Conservation (phyloP, 2,329 filamentous ascomycete species). For the Bertia moriformis region DNA sequence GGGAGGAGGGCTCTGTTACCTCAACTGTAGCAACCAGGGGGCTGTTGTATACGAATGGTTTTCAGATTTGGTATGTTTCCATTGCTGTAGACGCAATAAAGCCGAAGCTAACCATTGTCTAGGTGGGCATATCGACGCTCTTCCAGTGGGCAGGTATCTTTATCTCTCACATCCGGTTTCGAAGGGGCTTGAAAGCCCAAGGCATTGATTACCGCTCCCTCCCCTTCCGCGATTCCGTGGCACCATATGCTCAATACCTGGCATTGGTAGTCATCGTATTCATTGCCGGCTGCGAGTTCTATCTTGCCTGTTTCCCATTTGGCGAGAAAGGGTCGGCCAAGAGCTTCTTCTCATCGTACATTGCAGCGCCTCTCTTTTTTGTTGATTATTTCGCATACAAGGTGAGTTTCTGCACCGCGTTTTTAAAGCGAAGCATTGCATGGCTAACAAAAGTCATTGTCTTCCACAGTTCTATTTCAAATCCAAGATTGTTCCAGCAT, state of each 20-base stretch:
- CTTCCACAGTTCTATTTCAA: not conserved
- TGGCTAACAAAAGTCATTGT: not conserved
- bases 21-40: constrained; percentile 13
- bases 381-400: constrained; percentile 10
- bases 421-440: not conserved
- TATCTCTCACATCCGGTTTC: not conserved
- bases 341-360: constrained; percentile 15
- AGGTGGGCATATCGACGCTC: constrained; percentile 4
- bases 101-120: not conserved
- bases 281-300: constrained; percentile 14
- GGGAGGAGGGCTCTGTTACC: constrained; percentile 16
- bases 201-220: not conserved
- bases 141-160: not conserved
- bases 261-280: not conserved
- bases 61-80: constrained; percentile 10
- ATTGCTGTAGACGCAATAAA: too few species aligned
- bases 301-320: constrained; percentile 14
- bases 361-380: constrained; percentile 14
- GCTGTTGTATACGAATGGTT: constrained; percentile 16
- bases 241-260: not conserved
- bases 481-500: not conserved
- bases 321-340: constrained; percentile 12
- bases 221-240: not conserved
- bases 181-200: not conserved
- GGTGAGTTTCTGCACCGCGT: too few species aligned